Percentiles rank a stretch among this genome's conserved stretches.
Conservation (phyloP, 2,329 filamentous ascomycete species). For the Leptographium galeiforme region DNA sequence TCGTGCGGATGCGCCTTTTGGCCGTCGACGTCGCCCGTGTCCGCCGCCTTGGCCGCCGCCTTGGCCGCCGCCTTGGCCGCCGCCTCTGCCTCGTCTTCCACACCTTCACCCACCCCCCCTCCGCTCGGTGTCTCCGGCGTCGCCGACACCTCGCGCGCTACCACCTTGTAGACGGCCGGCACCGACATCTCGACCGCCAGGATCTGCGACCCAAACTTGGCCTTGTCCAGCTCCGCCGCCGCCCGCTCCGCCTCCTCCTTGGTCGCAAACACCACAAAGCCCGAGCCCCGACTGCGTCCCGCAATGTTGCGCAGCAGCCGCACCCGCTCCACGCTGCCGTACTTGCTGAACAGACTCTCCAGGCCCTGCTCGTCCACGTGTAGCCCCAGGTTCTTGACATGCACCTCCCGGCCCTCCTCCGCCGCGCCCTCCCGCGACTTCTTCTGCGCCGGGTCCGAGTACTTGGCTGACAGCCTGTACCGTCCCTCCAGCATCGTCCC, state of each 20-base stretch:
- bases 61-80: not conserved
- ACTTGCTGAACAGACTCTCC: conserved; percentile 56
- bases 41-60: not conserved
- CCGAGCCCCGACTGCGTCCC: conserved; percentile 62
- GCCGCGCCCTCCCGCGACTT: conserved; percentile 68
- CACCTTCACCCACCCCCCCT: not conserved
- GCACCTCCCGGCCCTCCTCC: conserved; percentile 78
- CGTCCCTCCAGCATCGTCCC: conserved; percentile 54
- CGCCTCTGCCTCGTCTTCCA: not conserved
- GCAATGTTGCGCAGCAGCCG: conserved; percentile 55
- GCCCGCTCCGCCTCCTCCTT: conserved; percentile 56
- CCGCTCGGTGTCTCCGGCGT: conserved; percentile 10
- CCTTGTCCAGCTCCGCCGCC: conserved; percentile 55
- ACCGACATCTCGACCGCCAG: conserved; percentile 52
- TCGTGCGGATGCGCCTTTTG: not conserved
- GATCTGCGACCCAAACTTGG: conserved; percentile 53
- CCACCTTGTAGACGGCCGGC: conserved; percentile 41
- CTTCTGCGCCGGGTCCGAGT: conserved; percentile 69
- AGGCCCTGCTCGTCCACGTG: conserved; percentile 55
- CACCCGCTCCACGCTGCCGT: conserved; percentile 60
- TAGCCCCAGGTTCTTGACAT: conserved; percentile 56
- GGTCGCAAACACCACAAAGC: conserved; percentile 63
- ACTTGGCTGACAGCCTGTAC: conserved; percentile 60
- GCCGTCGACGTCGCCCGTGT: not conserved
- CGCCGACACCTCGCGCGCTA: conserved; percentile 26